phyloP scores from a whole-genome alignment of 192 early-diverging fungal species.

The Podila horticola region DNA sequence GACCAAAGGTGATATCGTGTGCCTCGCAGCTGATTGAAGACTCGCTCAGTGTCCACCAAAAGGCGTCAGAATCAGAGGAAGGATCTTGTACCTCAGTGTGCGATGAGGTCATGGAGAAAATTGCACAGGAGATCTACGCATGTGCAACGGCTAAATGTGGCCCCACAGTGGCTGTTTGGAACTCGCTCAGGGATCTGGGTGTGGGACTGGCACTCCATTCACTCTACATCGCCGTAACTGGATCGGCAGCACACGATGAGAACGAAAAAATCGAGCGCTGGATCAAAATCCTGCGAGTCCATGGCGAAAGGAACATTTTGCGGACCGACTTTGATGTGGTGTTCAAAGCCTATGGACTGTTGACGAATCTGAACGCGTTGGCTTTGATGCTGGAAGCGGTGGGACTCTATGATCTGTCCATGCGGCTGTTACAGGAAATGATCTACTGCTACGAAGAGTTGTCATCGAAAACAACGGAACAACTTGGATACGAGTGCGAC shows the following conservation, averaged over 20 bases:
- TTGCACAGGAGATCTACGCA: slow-evolving; percentile 5
- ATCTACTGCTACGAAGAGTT: slow-evolving; percentile 8
- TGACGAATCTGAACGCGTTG: slow-evolving; percentile 27
- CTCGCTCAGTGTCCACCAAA: slow-evolving; percentile 13
- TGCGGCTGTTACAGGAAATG: slow-evolving; percentile 22
- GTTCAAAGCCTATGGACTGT: slow-evolving; percentile 7
- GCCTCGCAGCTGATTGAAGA: slow-evolving; percentile 22
- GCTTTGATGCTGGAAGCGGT: slow-evolving; percentile 29
- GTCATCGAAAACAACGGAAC: not conserved
- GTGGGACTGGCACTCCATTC: slow-evolving; percentile 28
- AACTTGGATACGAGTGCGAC: slow-evolving; percentile 8
- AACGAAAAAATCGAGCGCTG: slow-evolving; percentile 2
- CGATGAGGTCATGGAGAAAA: slow-evolving; percentile 13
- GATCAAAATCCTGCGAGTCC: not conserved
- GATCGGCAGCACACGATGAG: not conserved
- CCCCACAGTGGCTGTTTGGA: not conserved
- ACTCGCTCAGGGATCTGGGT: not conserved
- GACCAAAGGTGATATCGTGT: not conserved
- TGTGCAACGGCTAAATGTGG: not conserved
- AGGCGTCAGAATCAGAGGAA: not conserved
- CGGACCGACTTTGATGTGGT: slow-evolving; percentile 25
- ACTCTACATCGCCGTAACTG: slow-evolving; percentile 16
- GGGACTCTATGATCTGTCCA: slow-evolving; percentile 26
- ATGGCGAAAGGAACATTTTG: not conserved
- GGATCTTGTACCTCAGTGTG: not conserved